Conservation (phyloP, 345 rosid species). For the Heritiera fomes region DNA sequence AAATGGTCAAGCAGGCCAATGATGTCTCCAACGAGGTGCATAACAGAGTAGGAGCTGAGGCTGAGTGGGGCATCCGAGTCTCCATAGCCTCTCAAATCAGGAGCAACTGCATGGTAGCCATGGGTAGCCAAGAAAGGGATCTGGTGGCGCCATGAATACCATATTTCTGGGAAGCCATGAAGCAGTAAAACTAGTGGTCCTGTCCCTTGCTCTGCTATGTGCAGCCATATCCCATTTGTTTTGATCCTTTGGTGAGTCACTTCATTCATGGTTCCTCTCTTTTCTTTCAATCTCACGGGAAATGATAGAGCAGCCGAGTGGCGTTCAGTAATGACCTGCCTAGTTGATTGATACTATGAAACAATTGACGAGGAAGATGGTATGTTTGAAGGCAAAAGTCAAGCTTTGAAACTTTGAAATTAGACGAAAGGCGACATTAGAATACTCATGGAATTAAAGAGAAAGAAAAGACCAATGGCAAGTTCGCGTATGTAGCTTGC, state of each 20-base stretch:
- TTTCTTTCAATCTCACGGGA: neutral
- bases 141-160: slow-evolving; percentile 80
- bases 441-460: neutral
- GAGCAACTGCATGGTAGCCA: slow-evolving; percentile 68
- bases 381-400: neutral
- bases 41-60: slow-evolving; percentile 48
- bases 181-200: slow-evolving; percentile 60
- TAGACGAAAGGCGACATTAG: neutral
- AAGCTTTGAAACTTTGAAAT: neutral
- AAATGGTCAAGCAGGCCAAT: slow-evolving; percentile 55
- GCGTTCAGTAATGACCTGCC: too few species aligned
- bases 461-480: neutral
- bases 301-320: too few species aligned
- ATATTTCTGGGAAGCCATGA: slow-evolving; percentile 78
- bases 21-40: slow-evolving; percentile 57
- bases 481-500: neutral
- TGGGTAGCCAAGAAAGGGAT: slow-evolving; percentile 49
- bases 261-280: slow-evolving; percentile 5
- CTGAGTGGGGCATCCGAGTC: slow-evolving; percentile 57
- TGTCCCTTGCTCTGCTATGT: slow-evolving; percentile 58
- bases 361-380: neutral
- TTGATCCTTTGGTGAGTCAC: slow-evolving; percentile 18
- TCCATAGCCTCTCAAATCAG: slow-evolving; percentile 65
- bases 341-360: too few species aligned
- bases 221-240: slow-evolving; percentile 30